Base-by-base conservation (phyloP, 345 rosid genomes). In the Citrus cavaleriei region DNA sequence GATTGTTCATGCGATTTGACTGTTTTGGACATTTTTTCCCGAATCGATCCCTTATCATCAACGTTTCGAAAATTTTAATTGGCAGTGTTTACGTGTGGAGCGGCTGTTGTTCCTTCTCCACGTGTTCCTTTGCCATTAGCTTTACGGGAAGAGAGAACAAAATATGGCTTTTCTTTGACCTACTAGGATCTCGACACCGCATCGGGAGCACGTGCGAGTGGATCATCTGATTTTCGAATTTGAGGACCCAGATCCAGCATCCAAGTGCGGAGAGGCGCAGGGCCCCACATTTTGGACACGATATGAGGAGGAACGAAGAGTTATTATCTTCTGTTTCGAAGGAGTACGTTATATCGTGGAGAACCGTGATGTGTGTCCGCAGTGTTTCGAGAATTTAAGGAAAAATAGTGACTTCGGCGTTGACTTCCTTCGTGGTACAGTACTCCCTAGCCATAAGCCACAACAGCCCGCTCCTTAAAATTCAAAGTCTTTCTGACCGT, bases 231-330 rank as follows among this genome's bases (percentile, higher is more conserved):
- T 77, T 67, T 77, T 67, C 46, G 30, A 49, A 68, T 34, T 57
- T 25, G 25, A 57, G 65, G 42, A 61, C 65, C 28, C 75, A 19
- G 79, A 70, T 80, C 75, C 72, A 32, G 79, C 83, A 75, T 80
- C 72, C 67, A 51, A 80, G 79, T 80, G 83, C 79, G 79, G 70
- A 59, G 66, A 68, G 25, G 19, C 1, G 46, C 61, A 70, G 75
- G 79, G 71, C 40, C 79, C 75, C 51, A 22, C 51, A 2, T 24
- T 10, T 51, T 5, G 68, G 46, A 28, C 68, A 8, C 2, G 28
- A 46, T 12, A 22, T 19, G 28, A n/a, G 7, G 54, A 3, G 10
- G 65, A 14, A 14, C 2, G 10, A 6, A 0, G 72, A 76, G 72
- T 1, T 2, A 32, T 4, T 58, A 69, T 75, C 13, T 8, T 7